Evolutionary conservation across 139 green algal species (phyloP).

Genomic region (Haematococcus sp.): DNA sequence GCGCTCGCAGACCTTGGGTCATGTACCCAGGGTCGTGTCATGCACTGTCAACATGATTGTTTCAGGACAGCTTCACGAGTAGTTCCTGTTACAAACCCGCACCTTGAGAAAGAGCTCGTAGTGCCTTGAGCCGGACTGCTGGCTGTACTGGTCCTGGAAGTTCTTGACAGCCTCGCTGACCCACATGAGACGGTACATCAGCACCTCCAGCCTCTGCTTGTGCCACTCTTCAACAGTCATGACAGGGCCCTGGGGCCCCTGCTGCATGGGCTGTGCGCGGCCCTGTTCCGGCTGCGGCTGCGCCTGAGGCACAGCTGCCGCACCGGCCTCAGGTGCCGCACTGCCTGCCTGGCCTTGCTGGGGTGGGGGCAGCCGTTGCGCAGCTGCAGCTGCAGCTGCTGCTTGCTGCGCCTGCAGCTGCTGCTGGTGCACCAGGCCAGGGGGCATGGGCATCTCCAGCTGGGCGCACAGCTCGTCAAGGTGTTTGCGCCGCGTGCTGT

Average conservation of each 20-base stretch:
- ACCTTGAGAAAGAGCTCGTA: slow-evolving; percentile 45
- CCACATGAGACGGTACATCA: slow-evolving; percentile 63
- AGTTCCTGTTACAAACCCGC: too few relatives aligned
- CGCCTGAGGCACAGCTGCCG: slow-evolving; percentile 1
- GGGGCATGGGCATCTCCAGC: slow-evolving; percentile 29
- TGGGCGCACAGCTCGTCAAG: slow-evolving; percentile 50
- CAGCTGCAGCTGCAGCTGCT: slow-evolving; percentile 3
- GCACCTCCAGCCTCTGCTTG: slow-evolving; percentile 53
- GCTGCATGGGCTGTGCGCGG: background rate
- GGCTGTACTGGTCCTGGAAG: slow-evolving; percentile 52
- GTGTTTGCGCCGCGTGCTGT: slow-evolving; percentile 41
- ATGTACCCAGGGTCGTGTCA: too few relatives aligned
- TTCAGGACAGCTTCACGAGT: too few relatives aligned
- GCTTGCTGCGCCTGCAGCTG: slow-evolving; percentile 4
- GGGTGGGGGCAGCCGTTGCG: background rate
- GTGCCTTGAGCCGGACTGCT: slow-evolving; percentile 18
- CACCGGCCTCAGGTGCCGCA: background rate
- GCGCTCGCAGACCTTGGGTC: too few relatives aligned
- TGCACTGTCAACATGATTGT: too few relatives aligned
- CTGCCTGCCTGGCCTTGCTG: background rate
- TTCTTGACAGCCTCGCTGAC: slow-evolving; percentile 53
- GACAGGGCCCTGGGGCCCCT: background rate
- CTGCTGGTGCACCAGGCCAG: background rate
- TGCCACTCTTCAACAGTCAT: slow-evolving; percentile 28
- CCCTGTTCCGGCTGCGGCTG: background rate